phyloP scores from a whole-genome alignment of 2,329 filamentous ascomycete genomes.

The Aspergillus phoenicis region DNA sequence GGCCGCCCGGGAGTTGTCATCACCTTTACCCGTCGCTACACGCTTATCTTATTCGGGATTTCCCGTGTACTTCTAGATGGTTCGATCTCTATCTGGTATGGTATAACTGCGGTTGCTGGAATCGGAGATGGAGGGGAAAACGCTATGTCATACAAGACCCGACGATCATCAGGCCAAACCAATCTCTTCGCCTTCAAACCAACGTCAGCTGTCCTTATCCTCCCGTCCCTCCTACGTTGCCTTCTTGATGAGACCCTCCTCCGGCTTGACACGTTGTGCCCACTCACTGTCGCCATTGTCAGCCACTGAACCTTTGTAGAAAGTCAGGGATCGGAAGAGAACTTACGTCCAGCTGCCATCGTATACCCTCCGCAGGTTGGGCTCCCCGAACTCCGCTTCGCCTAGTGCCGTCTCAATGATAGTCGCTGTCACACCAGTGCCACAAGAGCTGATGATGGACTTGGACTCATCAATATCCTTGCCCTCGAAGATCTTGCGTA shows the following conservation, averaged over 20 bases:
- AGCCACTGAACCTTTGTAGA: slow-evolving; percentile 4
- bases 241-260: slow-evolving; percentile 51
- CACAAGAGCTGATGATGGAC: slow-evolving; percentile 85
- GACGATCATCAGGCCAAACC: slow-evolving; percentile 5
- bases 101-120: slow-evolving; percentile 4
- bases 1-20: neutral
- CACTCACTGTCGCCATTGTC: slow-evolving; percentile 46
- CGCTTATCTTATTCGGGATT: neutral
- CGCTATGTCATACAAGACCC: slow-evolving; percentile 16
- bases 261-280: slow-evolving; percentile 52
- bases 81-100: slow-evolving; percentile 3
- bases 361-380: slow-evolving; percentile 74
- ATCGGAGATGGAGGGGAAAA: slow-evolving; percentile 12
- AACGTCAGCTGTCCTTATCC: neutral
- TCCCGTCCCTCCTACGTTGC: slow-evolving; percentile 19
- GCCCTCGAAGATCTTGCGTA: slow-evolving; percentile 74
- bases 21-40: neutral
- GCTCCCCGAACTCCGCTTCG: slow-evolving; percentile 72
- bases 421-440: slow-evolving; percentile 90
- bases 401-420: slow-evolving; percentile 85
- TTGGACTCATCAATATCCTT: slow-evolving; percentile 77
- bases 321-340: neutral
- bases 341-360: slow-evolving; percentile 98
- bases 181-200: neutral
- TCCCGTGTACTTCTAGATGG: neutral